A percentile compares a stretch with the other conserved stretches of the same genome.
These are phyloP conservation scores for Crucibulum laeve DNA, from an alignment of 768 basidiomycete species.

Conservation along the genomic window DNA sequence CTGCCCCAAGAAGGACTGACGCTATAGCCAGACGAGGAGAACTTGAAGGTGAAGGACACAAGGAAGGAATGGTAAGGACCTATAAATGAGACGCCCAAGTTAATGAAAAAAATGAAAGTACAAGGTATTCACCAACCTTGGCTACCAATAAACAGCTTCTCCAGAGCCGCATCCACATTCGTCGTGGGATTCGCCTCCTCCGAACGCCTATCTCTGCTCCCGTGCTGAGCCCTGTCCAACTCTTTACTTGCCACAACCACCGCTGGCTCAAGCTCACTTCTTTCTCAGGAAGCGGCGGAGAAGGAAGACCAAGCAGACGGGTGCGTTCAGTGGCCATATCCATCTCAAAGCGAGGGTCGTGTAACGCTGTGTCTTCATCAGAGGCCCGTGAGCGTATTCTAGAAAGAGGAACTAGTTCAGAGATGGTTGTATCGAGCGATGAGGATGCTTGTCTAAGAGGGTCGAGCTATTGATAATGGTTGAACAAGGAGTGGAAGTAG, in stretches of 20 bases:
- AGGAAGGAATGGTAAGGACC: constrained; percentile 13
- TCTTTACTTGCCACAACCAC: not conserved
- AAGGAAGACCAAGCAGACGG: constrained; percentile 5
- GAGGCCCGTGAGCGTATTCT: not conserved
- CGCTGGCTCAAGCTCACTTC: not conserved
- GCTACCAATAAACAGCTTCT: constrained; percentile 10
- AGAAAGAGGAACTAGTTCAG: constrained; percentile 8
- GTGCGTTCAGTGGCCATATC: constrained; percentile 1
- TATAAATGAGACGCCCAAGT: not conserved
- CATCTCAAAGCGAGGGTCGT: not conserved
- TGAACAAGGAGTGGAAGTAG: not conserved
- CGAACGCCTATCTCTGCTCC: not conserved
- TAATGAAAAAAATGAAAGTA: not conserved
- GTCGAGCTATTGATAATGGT: constrained; percentile 9
- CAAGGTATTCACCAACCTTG: constrained; percentile 6
- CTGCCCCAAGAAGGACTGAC: constrained; percentile 15
- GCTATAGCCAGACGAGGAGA: constrained; percentile 12
- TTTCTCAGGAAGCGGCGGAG: constrained; percentile 1
- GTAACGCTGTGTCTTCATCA: no score
- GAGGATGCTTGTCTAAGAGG: constrained; percentile 6
- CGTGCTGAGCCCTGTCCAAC: not conserved
- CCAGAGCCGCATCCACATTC: constrained; percentile 2
- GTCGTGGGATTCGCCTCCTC: constrained; percentile 1
- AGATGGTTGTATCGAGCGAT: not conserved
- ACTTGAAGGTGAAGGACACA: constrained; percentile 11